Evolutionary conservation across 805 yeast genomes (phyloP).

Genomic region (Wickerhamiella hasegawae): DNA sequence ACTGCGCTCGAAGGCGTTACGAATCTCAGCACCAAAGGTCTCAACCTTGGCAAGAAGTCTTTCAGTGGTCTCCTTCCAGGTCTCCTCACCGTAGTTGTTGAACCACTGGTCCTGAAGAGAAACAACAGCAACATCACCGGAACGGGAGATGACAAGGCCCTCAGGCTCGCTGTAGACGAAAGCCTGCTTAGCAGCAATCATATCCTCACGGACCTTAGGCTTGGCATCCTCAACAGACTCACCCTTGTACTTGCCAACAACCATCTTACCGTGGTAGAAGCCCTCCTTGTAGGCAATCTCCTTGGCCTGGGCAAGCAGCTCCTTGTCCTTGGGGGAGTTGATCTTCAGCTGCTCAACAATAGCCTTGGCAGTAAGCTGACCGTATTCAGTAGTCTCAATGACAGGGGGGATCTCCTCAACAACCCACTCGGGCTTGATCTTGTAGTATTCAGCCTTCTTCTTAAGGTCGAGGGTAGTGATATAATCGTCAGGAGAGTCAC

Average conservation of each 20-base stretch:
- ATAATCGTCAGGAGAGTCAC: constrained; percentile 97
- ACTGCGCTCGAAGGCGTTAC: constrained; percentile 84
- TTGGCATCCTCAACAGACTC: constrained; percentile 85
- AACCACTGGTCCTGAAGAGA: constrained; percentile 98
- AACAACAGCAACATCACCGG: constrained; percentile 93
- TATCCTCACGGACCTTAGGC: constrained; percentile 66
- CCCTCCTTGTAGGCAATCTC: constrained; percentile 94
- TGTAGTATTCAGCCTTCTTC: constrained; percentile 82
- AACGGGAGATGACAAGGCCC: constrained; percentile 73
- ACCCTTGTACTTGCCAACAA: constrained; percentile 70
- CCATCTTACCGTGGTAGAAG: constrained; percentile 75
- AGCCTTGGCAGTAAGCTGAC: constrained; percentile 72
- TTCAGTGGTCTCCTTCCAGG: constrained; percentile 69
- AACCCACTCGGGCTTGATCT: constrained; percentile 78
- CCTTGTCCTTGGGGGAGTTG: constrained; percentile 83
- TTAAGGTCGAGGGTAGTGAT: constrained; percentile 71
- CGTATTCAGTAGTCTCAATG: constrained; percentile 69
- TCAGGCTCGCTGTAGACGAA: constrained; percentile 94
- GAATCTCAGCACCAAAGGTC: constrained; percentile 66
- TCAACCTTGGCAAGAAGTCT: constrained; percentile 66
- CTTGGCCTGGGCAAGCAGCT: constrained; percentile 79
- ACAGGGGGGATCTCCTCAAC: constrained; percentile 45
- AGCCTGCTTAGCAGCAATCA: constrained; percentile 63
- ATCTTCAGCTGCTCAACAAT: constrained; percentile 79
- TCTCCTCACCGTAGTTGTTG: constrained; percentile 88